These are phyloP conservation scores for Leucocoprinus sp. DNA, from an alignment of 768 basidiomycete genomes.

Conservation along the genomic window DNA sequence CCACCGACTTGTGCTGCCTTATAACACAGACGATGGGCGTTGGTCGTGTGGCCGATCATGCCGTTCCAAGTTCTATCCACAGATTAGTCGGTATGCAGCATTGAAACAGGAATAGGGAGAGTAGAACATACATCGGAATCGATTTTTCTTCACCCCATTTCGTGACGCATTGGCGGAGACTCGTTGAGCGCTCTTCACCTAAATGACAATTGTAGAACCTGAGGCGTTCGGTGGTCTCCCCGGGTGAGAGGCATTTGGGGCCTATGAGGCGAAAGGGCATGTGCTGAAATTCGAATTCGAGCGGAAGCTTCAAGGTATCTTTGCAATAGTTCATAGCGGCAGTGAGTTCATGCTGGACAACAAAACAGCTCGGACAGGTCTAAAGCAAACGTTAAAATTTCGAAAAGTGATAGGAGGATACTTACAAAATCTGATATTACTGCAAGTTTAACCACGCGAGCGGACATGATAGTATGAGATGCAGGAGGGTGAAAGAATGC, in stretches of 20 bases:
- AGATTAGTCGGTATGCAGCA: neutral
- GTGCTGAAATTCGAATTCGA: conserved; percentile 44
- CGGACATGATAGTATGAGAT: conserved; percentile 23
- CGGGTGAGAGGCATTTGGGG: conserved; percentile 28
- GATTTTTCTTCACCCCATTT: conserved; percentile 51
- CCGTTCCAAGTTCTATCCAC: conserved; percentile 50
- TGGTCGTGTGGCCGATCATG: conserved; percentile 54
- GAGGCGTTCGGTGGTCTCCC: conserved; percentile 31
- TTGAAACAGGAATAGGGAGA: neutral
- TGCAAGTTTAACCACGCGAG: conserved; percentile 38
- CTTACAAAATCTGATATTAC: conserved; percentile 43
- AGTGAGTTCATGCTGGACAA: conserved; percentile 44
- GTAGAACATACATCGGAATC: conserved; percentile 39
- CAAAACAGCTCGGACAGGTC: conserved; percentile 46
- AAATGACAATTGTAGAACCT: conserved; percentile 27
- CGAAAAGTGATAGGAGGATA: conserved; percentile 8
- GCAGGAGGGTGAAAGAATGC: conserved; percentile 18
- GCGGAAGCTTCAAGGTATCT: conserved; percentile 36
- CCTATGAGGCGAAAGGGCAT: conserved; percentile 43
- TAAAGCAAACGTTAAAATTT: conserved; percentile 15
- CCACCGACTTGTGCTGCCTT: conserved; percentile 63
- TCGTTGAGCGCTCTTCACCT: conserved; percentile 41
- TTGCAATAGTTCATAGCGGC: conserved; percentile 41
- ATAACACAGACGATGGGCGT: conserved; percentile 62
- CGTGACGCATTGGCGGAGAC: conserved; percentile 33